Evolutionary conservation across 805 yeast genomes (phyloP).

Genomic region (Kuraishia capsulata): DNA sequence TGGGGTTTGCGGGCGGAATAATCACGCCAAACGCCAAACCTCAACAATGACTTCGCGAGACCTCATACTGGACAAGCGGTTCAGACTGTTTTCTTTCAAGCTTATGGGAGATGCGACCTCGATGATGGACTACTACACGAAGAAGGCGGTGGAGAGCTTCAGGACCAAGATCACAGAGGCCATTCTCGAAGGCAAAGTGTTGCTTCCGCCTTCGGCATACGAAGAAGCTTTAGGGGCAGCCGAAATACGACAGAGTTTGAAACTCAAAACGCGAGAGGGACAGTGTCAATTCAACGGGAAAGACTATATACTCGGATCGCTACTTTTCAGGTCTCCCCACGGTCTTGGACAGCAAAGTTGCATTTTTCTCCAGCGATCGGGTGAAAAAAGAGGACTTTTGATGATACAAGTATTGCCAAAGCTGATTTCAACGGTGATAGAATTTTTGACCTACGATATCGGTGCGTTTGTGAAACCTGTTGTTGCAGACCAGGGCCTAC

Average conservation of each 20-base stretch:
- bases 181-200: not conserved
- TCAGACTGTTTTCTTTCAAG: not conserved
- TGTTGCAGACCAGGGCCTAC: slow-evolving; percentile 7
- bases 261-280: not conserved
- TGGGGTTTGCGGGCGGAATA: too few relatives aligned
- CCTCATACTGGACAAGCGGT: slow-evolving; percentile 1
- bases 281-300: not conserved
- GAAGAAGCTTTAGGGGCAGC: not conserved
- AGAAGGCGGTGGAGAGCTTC: not conserved
- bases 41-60: not conserved
- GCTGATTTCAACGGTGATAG: slow-evolving; percentile 11
- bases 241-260: not conserved
- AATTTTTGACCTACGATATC: slow-evolving; percentile 13
- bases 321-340: slow-evolving; percentile 1
- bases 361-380: not conserved
- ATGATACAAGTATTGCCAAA: slow-evolving; percentile 12
- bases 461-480: slow-evolving; percentile 12
- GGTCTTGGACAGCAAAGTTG: not conserved
- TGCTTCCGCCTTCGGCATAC: not conserved
- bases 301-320: not conserved
- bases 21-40: too few relatives aligned
- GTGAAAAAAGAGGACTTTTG: slow-evolving; percentile 5
- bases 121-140: not conserved
- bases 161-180: not conserved
- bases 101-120: not conserved